Percentiles rank a stretch among this genome's conserved stretches.
Conservation (phyloP, 192 early-diverging fungal genomes). For the Mortierella alpina region DNA sequence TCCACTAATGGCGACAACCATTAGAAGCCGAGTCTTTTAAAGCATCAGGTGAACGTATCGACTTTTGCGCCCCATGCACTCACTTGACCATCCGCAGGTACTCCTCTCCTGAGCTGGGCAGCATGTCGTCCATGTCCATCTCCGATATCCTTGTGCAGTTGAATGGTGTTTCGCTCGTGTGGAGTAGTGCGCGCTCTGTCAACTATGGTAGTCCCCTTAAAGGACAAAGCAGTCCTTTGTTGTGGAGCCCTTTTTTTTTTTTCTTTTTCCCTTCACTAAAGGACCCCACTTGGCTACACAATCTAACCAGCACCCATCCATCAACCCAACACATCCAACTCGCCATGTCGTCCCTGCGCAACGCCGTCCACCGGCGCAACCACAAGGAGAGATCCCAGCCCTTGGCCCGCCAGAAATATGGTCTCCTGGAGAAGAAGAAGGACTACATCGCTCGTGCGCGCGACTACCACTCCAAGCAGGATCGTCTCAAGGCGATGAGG, state of each 20-base stretch:
- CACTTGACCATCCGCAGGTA: constrained; percentile 49
- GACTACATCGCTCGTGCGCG: constrained; percentile 96
- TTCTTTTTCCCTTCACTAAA: no score
- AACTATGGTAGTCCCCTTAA: no score
- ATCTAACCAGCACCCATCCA: not conserved
- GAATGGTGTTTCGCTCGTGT: no score
- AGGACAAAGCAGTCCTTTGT: no score
- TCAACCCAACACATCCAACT: not conserved
- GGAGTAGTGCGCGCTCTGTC: no score
- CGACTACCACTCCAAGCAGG: constrained; percentile 91
- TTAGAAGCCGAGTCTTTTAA: not conserved
- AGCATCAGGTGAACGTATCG: not conserved
- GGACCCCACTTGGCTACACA: not conserved
- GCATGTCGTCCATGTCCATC: constrained; percentile 18
- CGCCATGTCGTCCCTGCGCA: constrained; percentile 77
- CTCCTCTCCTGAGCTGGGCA: constrained; percentile 46
- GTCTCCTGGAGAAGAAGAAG: constrained; percentile 96
- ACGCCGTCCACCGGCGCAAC: constrained; percentile 85
- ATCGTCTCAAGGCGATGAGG: constrained; percentile 83
- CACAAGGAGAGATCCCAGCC: constrained; percentile 92
- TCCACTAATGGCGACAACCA: not conserved
- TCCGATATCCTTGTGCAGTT: not conserved
- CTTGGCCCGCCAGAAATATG: constrained; percentile 68
- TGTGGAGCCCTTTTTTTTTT: not conserved
- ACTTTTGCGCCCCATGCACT: not conserved